A percentile compares a stretch with the other conserved stretches of the same genome.
phyloP scores from a whole-genome alignment of 2,329 filamentous ascomycete genomes.

The Fusarium euwallaceae region DNA sequence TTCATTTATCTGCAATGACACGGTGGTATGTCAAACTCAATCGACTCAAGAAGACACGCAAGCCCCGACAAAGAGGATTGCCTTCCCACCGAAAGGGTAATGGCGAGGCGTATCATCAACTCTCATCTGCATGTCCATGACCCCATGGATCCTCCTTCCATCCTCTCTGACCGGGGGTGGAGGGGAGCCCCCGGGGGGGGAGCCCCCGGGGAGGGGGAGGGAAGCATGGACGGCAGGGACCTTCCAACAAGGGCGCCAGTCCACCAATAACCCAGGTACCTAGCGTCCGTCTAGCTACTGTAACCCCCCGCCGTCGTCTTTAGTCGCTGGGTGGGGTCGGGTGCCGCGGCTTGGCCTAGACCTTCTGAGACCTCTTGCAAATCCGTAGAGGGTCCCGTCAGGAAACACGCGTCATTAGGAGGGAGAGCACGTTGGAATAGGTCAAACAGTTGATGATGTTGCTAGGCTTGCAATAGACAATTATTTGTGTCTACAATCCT shows the following conservation, averaged over 20 bases:
- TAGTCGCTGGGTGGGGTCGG: conserved; percentile 21
- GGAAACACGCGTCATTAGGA: background rate
- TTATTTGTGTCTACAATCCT: background rate
- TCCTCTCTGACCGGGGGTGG: conserved; percentile 1
- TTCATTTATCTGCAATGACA: background rate
- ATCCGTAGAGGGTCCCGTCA: background rate
- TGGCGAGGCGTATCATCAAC: conserved; percentile 17
- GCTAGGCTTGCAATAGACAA: too few relatives aligned
- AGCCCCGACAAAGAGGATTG: background rate
- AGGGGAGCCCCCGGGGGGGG: background rate
- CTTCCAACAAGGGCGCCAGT: conserved; percentile 33
- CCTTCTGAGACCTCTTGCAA: conserved; percentile 32
- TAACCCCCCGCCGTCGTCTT: conserved; percentile 34
- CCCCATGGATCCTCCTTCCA: conserved; percentile 15
- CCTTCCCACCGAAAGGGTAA: background rate
- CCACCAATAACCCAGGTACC: conserved; percentile 43
- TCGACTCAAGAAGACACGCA: background rate
- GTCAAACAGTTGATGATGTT: background rate
- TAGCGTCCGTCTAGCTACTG: conserved; percentile 27
- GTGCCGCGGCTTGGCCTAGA: conserved; percentile 36
- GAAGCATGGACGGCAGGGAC: conserved; percentile 27
- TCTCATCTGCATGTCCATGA: conserved; percentile 8
- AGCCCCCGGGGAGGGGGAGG: background rate
- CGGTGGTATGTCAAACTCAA: conserved; percentile 6
- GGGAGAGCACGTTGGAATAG: background rate